Conservation (phyloP, 2,329 filamentous ascomycete species). For the Emergomyces orientalis region DNA sequence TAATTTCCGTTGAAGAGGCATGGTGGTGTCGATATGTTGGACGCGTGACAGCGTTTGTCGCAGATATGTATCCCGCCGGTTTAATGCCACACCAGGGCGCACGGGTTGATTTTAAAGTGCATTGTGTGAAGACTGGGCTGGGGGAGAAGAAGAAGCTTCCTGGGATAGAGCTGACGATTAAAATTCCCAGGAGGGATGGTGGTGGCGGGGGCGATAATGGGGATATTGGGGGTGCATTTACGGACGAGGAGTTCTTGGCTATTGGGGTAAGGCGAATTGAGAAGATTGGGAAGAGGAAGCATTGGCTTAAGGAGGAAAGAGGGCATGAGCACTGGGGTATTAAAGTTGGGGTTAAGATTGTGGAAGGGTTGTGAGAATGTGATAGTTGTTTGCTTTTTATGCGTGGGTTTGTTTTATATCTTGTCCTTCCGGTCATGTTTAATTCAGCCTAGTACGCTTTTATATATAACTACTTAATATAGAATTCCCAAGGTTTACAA, state of each 20-base stretch:
- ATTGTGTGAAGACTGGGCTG: conserved; percentile 35
- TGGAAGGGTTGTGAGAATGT: conserved; percentile 5
- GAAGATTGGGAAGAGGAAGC: conserved; percentile 53
- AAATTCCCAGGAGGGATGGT: conserved; percentile 31
- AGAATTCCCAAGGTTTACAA: background rate
- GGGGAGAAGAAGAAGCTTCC: conserved; percentile 34
- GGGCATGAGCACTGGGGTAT: conserved; percentile 32
- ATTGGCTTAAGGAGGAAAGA: conserved; percentile 38
- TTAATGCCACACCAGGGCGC: conserved; percentile 25
- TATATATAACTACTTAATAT: background rate
- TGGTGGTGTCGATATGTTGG: conserved; percentile 62
- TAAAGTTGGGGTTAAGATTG: conserved; percentile 28
- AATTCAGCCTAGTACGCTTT: too few relatives aligned
- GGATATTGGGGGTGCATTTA: conserved; percentile 14
- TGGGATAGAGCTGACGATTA: conserved; percentile 38
- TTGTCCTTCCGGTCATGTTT: too few relatives aligned
- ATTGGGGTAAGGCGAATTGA: conserved; percentile 36
- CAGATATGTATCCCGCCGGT: conserved; percentile 53
- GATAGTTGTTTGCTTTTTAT: background rate
- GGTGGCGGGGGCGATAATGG: conserved; percentile 19
- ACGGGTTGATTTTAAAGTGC: conserved; percentile 32
- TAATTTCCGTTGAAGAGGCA: conserved; percentile 46
- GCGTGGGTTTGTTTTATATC: background rate
- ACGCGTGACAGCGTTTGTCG: conserved; percentile 49
- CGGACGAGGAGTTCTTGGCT: conserved; percentile 28